Percentiles rank a stretch among this genome's conserved stretches.
Conservation (phyloP, 768 basidiomycete species). For the Suillus lakei region DNA sequence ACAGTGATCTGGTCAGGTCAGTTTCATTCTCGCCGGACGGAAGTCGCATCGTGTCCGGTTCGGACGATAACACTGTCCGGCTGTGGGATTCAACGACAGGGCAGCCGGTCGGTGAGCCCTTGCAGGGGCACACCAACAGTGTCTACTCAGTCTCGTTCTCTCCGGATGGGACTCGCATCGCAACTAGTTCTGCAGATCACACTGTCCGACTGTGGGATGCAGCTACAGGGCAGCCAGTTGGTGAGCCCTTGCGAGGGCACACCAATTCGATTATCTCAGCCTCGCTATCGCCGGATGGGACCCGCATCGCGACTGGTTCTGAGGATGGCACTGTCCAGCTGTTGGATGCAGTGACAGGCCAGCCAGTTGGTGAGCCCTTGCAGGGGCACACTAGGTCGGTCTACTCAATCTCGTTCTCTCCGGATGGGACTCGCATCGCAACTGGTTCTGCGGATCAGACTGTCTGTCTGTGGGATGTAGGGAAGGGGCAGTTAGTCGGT, state of each 20-base stretch:
- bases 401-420: no score
- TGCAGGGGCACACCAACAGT: fast-evolving
- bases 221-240: background rate
- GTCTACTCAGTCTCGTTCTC: background rate
- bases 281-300: no score
- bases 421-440: no score
- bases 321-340: no score
- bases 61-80: no score
- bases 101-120: background rate
- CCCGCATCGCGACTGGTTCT: no score
- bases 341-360: no score
- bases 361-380: no score
- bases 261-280: background rate
- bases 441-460: no score
- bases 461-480: no score
- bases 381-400: no score
- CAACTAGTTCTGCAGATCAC: fast-evolving
- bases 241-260: background rate
- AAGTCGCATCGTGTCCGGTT: background rate
- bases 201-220: background rate
- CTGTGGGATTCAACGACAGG: background rate
- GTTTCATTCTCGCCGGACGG: background rate
- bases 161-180: background rate
- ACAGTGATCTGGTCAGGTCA: background rate
- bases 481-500: no score